Evolutionary conservation across 1,139 yeast species (phyloP).

Genomic region (Zygosaccharomyces sapae): DNA sequence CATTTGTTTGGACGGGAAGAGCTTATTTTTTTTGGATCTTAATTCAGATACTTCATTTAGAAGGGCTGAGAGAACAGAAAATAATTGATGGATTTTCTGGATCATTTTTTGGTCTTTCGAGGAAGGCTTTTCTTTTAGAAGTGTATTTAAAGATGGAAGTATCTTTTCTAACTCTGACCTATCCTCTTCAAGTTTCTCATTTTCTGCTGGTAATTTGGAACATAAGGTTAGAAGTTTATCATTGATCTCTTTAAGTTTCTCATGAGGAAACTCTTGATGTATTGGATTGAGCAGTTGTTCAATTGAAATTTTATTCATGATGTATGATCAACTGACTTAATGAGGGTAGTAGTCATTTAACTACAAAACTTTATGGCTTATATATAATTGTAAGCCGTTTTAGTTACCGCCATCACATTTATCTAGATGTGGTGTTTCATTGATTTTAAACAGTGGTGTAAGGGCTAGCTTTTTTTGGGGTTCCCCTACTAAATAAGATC

Average conservation of each 20-base stretch:
- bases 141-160: not conserved
- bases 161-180: slow-evolving; percentile 6
- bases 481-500: not conserved
- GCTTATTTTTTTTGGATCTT: not conserved
- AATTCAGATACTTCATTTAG: slow-evolving; percentile 1
- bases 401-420: not conserved
- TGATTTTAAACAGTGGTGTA: slow-evolving; percentile 1
- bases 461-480: slow-evolving; percentile 4
- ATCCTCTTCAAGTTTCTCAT: not conserved
- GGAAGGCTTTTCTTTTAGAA: slow-evolving; percentile 2
- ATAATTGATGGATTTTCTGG: slow-evolving; percentile 8
- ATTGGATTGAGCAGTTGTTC: slow-evolving; percentile 10
- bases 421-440: not conserved
- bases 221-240: slow-evolving; percentile 7
- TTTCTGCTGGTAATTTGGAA: slow-evolving; percentile 6
- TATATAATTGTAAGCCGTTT: not conserved
- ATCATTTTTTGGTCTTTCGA: slow-evolving; percentile 4
- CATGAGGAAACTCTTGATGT: slow-evolving; percentile 8
- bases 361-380: not conserved
- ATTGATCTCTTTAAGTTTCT: slow-evolving; percentile 10
- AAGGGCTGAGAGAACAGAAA: slow-evolving; percentile 1
- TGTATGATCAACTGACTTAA: too few relatives aligned
- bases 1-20: slow-evolving; percentile 1
- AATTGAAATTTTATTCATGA: slow-evolving; percentile 9
- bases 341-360: not conserved